Conservation (phyloP, 257 asterid species). For the Solanum sitiens region DNA sequence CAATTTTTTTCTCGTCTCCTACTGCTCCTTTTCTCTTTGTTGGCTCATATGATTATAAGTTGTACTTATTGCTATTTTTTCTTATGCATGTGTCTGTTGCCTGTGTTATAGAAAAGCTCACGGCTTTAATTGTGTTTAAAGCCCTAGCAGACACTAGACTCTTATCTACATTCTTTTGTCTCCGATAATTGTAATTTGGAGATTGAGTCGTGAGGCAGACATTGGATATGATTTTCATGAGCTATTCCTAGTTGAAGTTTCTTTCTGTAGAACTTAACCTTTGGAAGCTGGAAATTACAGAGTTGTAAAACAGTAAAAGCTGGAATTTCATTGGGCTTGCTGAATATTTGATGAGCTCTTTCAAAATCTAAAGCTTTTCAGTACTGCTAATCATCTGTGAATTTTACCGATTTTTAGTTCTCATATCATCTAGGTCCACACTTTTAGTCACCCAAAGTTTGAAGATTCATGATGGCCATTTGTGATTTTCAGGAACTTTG, state of each 20-base stretch:
- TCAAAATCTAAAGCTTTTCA: not conserved
- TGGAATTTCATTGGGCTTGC: not conserved
- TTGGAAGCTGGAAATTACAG: not conserved
- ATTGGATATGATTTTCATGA: not conserved
- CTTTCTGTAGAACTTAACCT: not conserved
- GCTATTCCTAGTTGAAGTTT: not conserved
- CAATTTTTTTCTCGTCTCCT: not conserved
- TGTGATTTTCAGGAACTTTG: constrained; percentile 47
- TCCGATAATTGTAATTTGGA: not conserved
- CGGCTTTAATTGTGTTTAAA: not conserved
- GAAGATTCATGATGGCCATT: not conserved
- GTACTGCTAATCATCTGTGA: not conserved
- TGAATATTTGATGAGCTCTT: not conserved
- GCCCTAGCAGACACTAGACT: not conserved
- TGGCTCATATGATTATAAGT: not conserved
- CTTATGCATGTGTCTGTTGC: not conserved
- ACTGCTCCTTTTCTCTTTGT: not conserved
- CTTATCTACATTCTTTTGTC: not conserved
- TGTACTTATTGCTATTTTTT: not conserved
- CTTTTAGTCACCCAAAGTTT: not conserved
- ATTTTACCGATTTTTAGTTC: not conserved
- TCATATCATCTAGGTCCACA: not conserved
- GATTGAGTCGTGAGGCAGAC: not conserved
- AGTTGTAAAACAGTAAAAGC: not conserved
- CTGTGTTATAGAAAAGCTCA: not conserved